Base-by-base conservation (phyloP, 306 rosid species). In the Spatholobus suberectus region DNA sequence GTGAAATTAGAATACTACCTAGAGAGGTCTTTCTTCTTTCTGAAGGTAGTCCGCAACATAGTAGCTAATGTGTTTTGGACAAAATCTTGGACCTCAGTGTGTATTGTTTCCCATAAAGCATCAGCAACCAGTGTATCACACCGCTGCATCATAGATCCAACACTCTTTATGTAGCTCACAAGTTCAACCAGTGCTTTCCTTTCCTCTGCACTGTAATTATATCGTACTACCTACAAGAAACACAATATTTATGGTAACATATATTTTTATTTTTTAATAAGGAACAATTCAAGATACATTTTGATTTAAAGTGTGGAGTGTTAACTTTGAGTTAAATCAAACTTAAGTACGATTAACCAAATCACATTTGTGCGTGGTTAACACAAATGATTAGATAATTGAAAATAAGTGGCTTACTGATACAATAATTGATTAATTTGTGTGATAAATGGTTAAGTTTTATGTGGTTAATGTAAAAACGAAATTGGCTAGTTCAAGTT, bases 91-190 rank as follows among this genome's bases (percentile, higher is more conserved):
- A 96, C 99, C 89, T 96, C 99, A 5, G 99, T 90, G 86, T 96
- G 99, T 85, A 96, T 88, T 73, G 99, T 93, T 90, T 96, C 99
- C 97, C 99, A 96, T 85, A 96, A 90, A 85, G 99, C 98, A 86
- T 96, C 99, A 35, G 99, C 97, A 73, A 96, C 97, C 85, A 92
- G 85, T 34, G 98, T 96, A 77, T 96, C 98, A 62, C 92, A 90
- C 57, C 89, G 91, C 79, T 96, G 99, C 99, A 96, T 89, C 97
- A 96, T 89, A 52, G 99, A 93, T 81, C 98, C 99, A 74, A 93
- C 85, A 83, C 97, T 96, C 92, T 96, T 96, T 86, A 96, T 93
- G 90, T 89, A 92, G 91, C 99, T 88, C 85, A 92, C 96, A 80
- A 96, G 92, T 86, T 96, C 99, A 55, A 96, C 94, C 79, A 96